These are phyloP conservation scores for Allantophomopsis lycopodina DNA, from an alignment of 2,329 filamentous ascomycete species.

Conservation along the genomic window DNA sequence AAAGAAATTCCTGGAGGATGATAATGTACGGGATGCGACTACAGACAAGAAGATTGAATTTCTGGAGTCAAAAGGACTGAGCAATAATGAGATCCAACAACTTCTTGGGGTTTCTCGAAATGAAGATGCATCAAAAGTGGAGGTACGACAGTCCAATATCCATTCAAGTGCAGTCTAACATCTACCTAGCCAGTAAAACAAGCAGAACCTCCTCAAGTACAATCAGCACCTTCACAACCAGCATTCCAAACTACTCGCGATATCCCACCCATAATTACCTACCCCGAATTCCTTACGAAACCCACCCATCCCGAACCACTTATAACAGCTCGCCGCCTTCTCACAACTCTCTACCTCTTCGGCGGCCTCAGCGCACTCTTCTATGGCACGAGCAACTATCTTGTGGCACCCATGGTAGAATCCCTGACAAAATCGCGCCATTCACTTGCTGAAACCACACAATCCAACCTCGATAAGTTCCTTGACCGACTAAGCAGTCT, in stretches of 20 bases:
- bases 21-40: slow-evolving; percentile 53
- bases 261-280: slow-evolving; percentile 45
- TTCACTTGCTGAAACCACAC: slow-evolving; percentile 32
- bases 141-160: neutral
- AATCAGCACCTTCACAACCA: slow-evolving; percentile 23
- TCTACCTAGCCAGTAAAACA: slow-evolving; percentile 10
- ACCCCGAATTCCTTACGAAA: slow-evolving; percentile 54
- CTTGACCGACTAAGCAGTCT: slow-evolving; percentile 35
- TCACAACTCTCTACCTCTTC: slow-evolving; percentile 44
- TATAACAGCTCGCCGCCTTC: slow-evolving; percentile 43
- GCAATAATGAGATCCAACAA: slow-evolving; percentile 49
- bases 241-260: slow-evolving; percentile 14
- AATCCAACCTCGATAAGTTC: slow-evolving; percentile 32
- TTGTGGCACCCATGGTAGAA: slow-evolving; percentile 47
- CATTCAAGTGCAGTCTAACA: neutral
- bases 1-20: slow-evolving; percentile 61
- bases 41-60: slow-evolving; percentile 65
- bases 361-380: slow-evolving; percentile 44
- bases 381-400: slow-evolving; percentile 58
- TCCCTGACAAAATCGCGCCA: slow-evolving; percentile 35
- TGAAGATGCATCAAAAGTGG: slow-evolving; percentile 9
- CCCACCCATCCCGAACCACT: slow-evolving; percentile 41
- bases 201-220: slow-evolving; percentile 28
- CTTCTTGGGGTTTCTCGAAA: slow-evolving; percentile 34
- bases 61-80: slow-evolving; percentile 63